Percentiles rank a stretch among this genome's conserved stretches.
Evolutionary conservation across 2,329 filamentous ascomycete species (phyloP).

Genomic region (Neofusicoccum sp.): DNA sequence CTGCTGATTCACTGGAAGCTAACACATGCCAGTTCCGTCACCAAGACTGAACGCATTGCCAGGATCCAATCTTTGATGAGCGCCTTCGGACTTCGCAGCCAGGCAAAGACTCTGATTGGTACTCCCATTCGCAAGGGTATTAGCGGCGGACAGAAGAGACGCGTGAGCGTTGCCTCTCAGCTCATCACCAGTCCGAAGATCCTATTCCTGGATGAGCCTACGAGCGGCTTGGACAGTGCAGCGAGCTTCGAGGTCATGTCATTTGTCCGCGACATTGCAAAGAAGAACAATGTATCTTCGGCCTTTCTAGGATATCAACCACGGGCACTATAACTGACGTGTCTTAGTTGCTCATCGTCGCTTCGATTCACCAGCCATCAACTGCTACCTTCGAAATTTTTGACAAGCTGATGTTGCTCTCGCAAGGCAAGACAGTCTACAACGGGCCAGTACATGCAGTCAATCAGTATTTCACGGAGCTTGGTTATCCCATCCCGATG

Average conservation of each 20-base stretch:
- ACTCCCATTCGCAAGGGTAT: slow-evolving; percentile 83
- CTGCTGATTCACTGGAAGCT: slow-evolving; percentile 21
- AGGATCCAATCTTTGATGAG: slow-evolving; percentile 68
- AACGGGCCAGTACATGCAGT: slow-evolving; percentile 66
- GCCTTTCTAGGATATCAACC: not conserved
- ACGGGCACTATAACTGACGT: not conserved
- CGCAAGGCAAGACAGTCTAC: slow-evolving; percentile 70
- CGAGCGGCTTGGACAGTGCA: slow-evolving; percentile 78
- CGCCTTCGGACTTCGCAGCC: slow-evolving; percentile 72
- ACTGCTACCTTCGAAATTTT: slow-evolving; percentile 79
- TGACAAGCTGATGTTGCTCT: slow-evolving; percentile 76
- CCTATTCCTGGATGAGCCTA: slow-evolving; percentile 82
- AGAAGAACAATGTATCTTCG: slow-evolving; percentile 63
- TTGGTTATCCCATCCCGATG: slow-evolving; percentile 65
- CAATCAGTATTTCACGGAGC: slow-evolving; percentile 63
- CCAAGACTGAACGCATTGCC: slow-evolving; percentile 60
- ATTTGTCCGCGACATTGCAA: slow-evolving; percentile 69
- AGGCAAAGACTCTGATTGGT: slow-evolving; percentile 73
- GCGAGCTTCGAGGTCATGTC: slow-evolving; percentile 76
- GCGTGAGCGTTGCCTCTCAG: slow-evolving; percentile 78
- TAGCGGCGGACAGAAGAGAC: slow-evolving; percentile 81
- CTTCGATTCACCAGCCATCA: slow-evolving; percentile 84
- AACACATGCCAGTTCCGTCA: slow-evolving; percentile 44
- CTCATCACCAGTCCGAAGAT: slow-evolving; percentile 81
- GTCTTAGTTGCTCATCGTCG: slow-evolving; percentile 71